Conservation (phyloP, 768 basidiomycete species). For the Boletus pseudopeckii region DNA sequence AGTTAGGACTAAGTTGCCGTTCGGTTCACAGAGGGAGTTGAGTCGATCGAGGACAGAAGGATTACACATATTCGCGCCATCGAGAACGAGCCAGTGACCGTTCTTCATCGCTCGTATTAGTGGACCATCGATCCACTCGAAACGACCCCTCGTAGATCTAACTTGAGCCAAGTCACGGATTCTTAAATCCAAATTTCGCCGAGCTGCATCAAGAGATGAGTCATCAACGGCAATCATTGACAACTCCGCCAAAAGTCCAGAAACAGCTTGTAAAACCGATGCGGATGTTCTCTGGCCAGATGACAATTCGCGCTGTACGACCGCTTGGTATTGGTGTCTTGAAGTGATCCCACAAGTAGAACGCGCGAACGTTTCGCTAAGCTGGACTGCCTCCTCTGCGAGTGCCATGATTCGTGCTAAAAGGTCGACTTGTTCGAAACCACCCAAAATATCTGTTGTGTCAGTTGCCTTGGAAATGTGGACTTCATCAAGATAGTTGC, state of each 20-base stretch:
- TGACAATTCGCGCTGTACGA: slow-evolving; percentile 16
- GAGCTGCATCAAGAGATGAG: slow-evolving; percentile 9
- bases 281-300: slow-evolving; percentile 14
- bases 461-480: slow-evolving; percentile 85
- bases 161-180: slow-evolving; percentile 22
- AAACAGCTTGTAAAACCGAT: slow-evolving; percentile 24
- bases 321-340: slow-evolving; percentile 12
- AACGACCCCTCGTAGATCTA: slow-evolving; percentile 46
- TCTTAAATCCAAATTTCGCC: slow-evolving; percentile 16
- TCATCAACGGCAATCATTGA: slow-evolving; percentile 11
- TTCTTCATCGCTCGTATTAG: slow-evolving; percentile 79
- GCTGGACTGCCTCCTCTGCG: slow-evolving; percentile 38
- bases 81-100: slow-evolving; percentile 88
- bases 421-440: slow-evolving; percentile 87
- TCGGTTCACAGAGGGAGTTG: slow-evolving; percentile 90
- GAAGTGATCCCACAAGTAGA: slow-evolving; percentile 24
- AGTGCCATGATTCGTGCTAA: slow-evolving; percentile 37
- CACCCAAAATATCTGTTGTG: slow-evolving; percentile 89
- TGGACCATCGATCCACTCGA: slow-evolving; percentile 96
- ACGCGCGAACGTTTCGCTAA: slow-evolving; percentile 40
- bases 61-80: slow-evolving; percentile 91
- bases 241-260: slow-evolving; percentile 30
- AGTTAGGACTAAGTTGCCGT: slow-evolving; percentile 79
- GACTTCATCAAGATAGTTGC: slow-evolving; percentile 67
- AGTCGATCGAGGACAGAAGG: slow-evolving; percentile 94